Base-by-base conservation (phyloP, 2,329 filamentous ascomycete species). In the Metarhizium brunneum region DNA sequence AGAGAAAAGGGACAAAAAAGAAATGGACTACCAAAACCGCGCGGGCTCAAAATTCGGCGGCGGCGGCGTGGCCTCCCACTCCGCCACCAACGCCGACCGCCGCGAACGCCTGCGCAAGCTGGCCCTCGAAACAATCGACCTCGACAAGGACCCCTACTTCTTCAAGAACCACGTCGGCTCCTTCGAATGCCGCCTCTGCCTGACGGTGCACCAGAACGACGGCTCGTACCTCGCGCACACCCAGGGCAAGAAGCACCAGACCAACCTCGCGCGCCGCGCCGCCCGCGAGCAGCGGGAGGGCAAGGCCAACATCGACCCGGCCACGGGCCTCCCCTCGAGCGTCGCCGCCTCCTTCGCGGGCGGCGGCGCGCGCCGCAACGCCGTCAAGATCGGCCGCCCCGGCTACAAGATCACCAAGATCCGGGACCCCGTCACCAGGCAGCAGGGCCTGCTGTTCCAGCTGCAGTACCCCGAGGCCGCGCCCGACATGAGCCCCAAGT, bases 91-190 rank as follows among this genome's bases (percentile, higher is more conserved):
- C 73, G 92, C 94, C 62, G 94, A 97, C 81, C 90, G 94, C 57
- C 90, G 94, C 70, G 94, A 99, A 73, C 92, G 94, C 60, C 87
- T 99, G 43, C 91, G 92, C 72, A 96, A 96, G 77, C 91, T 99
- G 68, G 94, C 94, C 57, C 89, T 99, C 68, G 94, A 99, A 76
- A 95, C 91, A 55, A 99, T 99, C 79, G 92, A 97, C 77, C 88
- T 97, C 60, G 94, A 97, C 76, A 97, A 96, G 76, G 94, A 99
- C 76, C 94, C 94, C 0, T 99, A 97, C 82, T 96, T 97, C 79
- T 99, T 99, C 86, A 95, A 95, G 73, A 99, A 99, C 79, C 92
- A 99, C 73, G 90, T 97, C 65, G 94, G 94, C 68, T 94, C 88
- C 67, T 99, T 96, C 74, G 94, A 99, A 74, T 99, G 94, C 72